phyloP scores from a whole-genome alignment of 164 flowering plant species.

The Vitis cinerea region DNA sequence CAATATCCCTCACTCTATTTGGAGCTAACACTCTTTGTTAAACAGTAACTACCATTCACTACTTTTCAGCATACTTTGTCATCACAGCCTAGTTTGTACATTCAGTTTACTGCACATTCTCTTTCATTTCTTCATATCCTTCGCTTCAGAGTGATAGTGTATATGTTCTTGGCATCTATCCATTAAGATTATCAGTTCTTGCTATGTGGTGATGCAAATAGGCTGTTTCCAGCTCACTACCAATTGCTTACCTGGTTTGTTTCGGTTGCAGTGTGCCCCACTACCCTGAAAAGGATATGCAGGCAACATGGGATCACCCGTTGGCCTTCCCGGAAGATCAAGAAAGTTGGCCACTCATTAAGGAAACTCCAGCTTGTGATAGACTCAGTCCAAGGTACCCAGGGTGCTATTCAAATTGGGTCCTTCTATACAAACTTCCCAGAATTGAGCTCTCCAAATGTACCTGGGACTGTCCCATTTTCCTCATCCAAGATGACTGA shows the following conservation, averaged over 20 bases:
- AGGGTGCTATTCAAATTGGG: slow-evolving; percentile 45
- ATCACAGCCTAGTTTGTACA: background rate
- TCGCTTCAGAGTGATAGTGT: background rate
- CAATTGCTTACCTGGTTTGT: background rate
- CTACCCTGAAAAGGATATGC: slow-evolving; percentile 76
- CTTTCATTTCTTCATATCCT: background rate
- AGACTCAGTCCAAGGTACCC: slow-evolving; percentile 63
- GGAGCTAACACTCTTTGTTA: too few relatives aligned
- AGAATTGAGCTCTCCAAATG: slow-evolving; percentile 49
- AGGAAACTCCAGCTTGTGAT: slow-evolving; percentile 59
- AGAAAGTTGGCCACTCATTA: slow-evolving; percentile 72
- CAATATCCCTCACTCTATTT: too few relatives aligned
- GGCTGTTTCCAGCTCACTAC: background rate
- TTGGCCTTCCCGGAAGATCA: slow-evolving; percentile 79
- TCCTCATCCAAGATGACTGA: slow-evolving; percentile 27
- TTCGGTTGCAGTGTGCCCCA: slow-evolving; percentile 57
- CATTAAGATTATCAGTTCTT: too few relatives aligned
- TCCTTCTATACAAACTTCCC: slow-evolving; percentile 59
- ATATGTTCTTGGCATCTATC: background rate
- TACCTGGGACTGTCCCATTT: slow-evolving; percentile 34
- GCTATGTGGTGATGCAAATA: background rate
- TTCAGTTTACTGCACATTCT: background rate
- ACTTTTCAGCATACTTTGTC: too few relatives aligned
- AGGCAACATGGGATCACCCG: slow-evolving; percentile 68
- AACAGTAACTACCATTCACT: too few relatives aligned